A percentile compares a stretch with the other conserved stretches of the same genome.
Conservation (phyloP, 2,329 filamentous ascomycete genomes). For the Fonsecaea pedrosoi region DNA sequence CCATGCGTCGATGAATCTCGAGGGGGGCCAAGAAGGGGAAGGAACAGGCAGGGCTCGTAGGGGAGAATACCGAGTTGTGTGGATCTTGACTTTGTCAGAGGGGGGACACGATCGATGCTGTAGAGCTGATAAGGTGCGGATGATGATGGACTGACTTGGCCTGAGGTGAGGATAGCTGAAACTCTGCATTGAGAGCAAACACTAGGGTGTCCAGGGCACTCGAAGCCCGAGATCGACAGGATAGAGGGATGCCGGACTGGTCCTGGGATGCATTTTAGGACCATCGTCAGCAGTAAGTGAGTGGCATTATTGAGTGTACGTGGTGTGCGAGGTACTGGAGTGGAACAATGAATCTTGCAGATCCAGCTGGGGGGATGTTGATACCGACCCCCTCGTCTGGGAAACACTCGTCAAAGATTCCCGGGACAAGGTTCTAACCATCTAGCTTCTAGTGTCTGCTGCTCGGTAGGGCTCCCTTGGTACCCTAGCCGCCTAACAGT, state of each 20-base stretch:
- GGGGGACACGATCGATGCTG: background rate
- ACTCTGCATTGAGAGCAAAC: background rate
- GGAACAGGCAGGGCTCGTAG: background rate
- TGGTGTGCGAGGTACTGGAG: background rate
- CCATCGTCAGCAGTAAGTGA: background rate
- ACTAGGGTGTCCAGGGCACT: background rate
- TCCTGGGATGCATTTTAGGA: no score
- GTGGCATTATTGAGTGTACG: background rate
- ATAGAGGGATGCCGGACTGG: background rate
- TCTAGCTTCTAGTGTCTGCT: background rate
- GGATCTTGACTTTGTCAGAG: no score
- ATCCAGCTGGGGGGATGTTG: background rate
- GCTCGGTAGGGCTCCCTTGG: background rate
- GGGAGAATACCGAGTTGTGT: background rate
- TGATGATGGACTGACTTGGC: background rate
- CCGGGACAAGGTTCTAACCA: background rate
- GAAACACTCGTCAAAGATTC: background rate
- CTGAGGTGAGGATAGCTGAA: background rate
- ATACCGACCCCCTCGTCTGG: background rate
- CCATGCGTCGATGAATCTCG: background rate
- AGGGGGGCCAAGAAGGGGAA: background rate
- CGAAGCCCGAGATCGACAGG: conserved; percentile 1
- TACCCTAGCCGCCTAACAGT: background rate
- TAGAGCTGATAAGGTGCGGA: background rate
- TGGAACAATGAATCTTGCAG: background rate